These are phyloP conservation scores for Mycosphaerelloides madeirae DNA, from an alignment of 2,329 filamentous ascomycete species.

Conservation along the genomic window DNA sequence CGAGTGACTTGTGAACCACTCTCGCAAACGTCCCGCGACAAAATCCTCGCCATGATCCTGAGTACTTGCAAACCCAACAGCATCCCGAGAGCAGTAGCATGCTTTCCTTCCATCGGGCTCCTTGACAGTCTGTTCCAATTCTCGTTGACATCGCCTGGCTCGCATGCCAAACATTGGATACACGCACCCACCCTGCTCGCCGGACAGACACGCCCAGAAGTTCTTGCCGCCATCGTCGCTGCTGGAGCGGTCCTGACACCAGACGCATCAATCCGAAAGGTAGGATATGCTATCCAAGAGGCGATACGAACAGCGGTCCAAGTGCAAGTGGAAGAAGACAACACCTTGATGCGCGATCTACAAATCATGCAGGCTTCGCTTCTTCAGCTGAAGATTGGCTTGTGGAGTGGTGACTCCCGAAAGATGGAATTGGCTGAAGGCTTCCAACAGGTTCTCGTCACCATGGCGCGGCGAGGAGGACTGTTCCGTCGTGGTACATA, in stretches of 20 bases:
- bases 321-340: conserved; percentile 46
- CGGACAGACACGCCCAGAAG: conserved; percentile 53
- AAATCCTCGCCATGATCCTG: conserved; percentile 60
- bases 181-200: conserved; percentile 58
- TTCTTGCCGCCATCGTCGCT: conserved; percentile 56
- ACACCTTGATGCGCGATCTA: conserved; percentile 48
- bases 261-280: conserved; percentile 55
- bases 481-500: conserved; percentile 51
- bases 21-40: conserved; percentile 47
- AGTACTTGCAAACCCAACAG: conserved; percentile 52
- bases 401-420: conserved; percentile 57
- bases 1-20: conserved; percentile 40
- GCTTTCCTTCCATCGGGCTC: conserved; percentile 58
- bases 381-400: conserved; percentile 49
- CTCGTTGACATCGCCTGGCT: conserved; percentile 54
- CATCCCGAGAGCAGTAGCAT: conserved; percentile 50
- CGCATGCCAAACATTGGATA: conserved; percentile 57
- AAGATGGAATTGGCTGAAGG: conserved; percentile 58
- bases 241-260: conserved; percentile 58
- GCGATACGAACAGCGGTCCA: conserved; percentile 39
- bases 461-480: conserved; percentile 52
- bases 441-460: conserved; percentile 51
- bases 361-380: conserved; percentile 50
- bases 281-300: conserved; percentile 53
- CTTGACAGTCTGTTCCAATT: conserved; percentile 59